These are phyloP conservation scores for Penicillium sp. DNA, from an alignment of 2,329 filamentous ascomycete genomes.

Conservation along the genomic window DNA sequence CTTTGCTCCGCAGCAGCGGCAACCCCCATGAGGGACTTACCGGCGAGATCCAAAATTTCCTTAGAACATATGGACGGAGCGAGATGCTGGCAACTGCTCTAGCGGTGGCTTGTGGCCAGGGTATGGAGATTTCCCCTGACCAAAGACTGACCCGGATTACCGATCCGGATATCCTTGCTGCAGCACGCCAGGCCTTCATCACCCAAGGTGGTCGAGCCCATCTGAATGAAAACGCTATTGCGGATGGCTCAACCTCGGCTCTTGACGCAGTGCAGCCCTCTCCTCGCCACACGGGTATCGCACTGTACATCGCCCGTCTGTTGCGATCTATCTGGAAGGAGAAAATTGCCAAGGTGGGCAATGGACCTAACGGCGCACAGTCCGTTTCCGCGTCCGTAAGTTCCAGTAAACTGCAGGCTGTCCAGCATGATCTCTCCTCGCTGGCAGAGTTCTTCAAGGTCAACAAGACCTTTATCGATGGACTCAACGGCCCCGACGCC, in stretches of 20 bases:
- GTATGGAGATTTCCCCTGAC: conserved; percentile 72
- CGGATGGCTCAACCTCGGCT: conserved; percentile 59
- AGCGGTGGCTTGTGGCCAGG: conserved; percentile 92
- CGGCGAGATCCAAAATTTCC: conserved; percentile 76
- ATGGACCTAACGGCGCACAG: conserved; percentile 58
- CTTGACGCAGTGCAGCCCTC: conserved; percentile 84
- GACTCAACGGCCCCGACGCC: conserved; percentile 84
- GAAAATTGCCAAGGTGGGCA: conserved; percentile 61
- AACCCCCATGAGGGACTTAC: conserved; percentile 74
- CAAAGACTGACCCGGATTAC: conserved; percentile 67
- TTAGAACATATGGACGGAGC: conserved; percentile 77
- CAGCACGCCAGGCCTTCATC: conserved; percentile 81
- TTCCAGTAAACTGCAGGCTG: conserved; percentile 64
- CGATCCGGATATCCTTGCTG: conserved; percentile 74
- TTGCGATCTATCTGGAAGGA: conserved; percentile 85
- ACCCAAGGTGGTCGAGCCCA: conserved; percentile 87
- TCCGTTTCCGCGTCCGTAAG: conserved; percentile 66
- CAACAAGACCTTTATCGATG: conserved; percentile 92
- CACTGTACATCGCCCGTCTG: conserved; percentile 83
- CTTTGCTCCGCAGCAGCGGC: conserved; percentile 68
- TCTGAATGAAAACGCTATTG: conserved; percentile 71
- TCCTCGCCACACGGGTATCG: conserved; percentile 82
- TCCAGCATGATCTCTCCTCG: conserved; percentile 77
- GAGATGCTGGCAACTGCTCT: conserved; percentile 89
- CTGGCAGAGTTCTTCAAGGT: conserved; percentile 76